Percentiles rank a stretch among this genome's conserved stretches.
Conservation (phyloP, 2,329 filamentous ascomycete species). For the Fusarium sp. region DNA sequence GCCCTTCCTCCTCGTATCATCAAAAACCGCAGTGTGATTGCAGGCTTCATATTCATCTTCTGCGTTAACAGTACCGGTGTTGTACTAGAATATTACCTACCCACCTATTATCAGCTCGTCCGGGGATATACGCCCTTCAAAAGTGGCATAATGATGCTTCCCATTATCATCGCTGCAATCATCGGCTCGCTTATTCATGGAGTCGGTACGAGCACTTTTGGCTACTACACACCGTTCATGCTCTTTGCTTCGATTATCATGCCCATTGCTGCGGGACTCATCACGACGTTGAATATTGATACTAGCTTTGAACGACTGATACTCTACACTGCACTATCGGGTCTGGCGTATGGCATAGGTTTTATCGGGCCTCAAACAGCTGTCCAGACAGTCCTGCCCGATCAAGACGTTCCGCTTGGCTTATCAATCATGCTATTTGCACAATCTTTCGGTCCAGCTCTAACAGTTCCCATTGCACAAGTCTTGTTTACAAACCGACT, state of each 20-base stretch:
- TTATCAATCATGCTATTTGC: conserved; percentile 40
- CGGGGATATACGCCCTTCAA: conserved; percentile 51
- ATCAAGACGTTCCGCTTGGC: conserved; percentile 28
- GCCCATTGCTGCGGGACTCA: conserved; percentile 12
- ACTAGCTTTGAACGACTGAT: conserved; percentile 12
- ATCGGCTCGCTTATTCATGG: conserved; percentile 25
- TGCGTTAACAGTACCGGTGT: conserved; percentile 50
- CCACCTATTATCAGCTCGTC: conserved; percentile 57
- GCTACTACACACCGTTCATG: conserved; percentile 32
- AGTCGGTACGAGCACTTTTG: conserved; percentile 14
- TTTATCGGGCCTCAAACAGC: conserved; percentile 28
- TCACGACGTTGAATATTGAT: conserved; percentile 19
- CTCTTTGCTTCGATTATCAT: conserved; percentile 18
- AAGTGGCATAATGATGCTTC: conserved; percentile 43
- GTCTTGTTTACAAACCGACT: conserved; percentile 34
- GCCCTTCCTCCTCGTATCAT: conserved; percentile 57
- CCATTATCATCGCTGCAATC: conserved; percentile 25
- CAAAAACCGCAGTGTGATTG: conserved; percentile 52
- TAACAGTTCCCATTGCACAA: conserved; percentile 31
- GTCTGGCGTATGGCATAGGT: conserved; percentile 24
- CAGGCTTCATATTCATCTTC: conserved; percentile 49
- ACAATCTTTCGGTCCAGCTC: conserved; percentile 34
- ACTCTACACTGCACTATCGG: conserved; percentile 11
- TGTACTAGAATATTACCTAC: conserved; percentile 51
- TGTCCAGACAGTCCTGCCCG: conserved; percentile 11